A percentile compares a stretch with the other conserved stretches of the same genome.
These are phyloP conservation scores for Penicillium parvum DNA, from an alignment of 495 filamentous ascomycete species.

Conservation along the genomic window DNA sequence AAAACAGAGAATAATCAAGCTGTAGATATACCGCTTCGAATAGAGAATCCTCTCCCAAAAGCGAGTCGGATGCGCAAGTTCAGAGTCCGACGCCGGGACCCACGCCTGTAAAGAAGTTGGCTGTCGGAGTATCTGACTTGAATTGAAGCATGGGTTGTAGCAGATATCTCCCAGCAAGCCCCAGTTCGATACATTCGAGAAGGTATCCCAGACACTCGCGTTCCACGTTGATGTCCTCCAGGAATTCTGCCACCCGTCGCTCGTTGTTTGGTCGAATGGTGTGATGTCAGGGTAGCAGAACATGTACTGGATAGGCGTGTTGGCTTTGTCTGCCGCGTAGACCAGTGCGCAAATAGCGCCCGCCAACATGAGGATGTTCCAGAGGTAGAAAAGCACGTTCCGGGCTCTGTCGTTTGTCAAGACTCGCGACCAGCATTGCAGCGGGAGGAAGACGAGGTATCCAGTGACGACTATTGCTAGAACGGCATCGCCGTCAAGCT, in stretches of 20 bases:
- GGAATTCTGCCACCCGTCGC: slow-evolving; percentile 26
- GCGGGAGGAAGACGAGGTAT: slow-evolving; percentile 35
- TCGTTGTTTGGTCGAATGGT: slow-evolving; percentile 17
- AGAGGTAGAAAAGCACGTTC: slow-evolving; percentile 26
- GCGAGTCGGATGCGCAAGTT: background rate
- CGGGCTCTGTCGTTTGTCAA: slow-evolving; percentile 23
- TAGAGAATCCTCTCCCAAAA: slow-evolving; percentile 24
- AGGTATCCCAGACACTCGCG: slow-evolving; percentile 27
- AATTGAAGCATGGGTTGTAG: slow-evolving; percentile 34
- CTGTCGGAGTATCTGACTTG: slow-evolving; percentile 27
- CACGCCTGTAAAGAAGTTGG: slow-evolving; percentile 12
- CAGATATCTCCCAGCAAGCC: slow-evolving; percentile 23
- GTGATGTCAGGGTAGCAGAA: slow-evolving; percentile 30
- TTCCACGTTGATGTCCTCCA: slow-evolving; percentile 28
- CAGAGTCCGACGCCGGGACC: slow-evolving; percentile 4
- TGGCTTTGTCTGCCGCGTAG: slow-evolving; percentile 13
- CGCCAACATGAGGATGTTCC: slow-evolving; percentile 32
- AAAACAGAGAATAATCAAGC: slow-evolving; percentile 24
- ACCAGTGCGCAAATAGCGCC: slow-evolving; percentile 28
- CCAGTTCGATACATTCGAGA: slow-evolving; percentile 22
- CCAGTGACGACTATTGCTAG: slow-evolving; percentile 36
- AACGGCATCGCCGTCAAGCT: slow-evolving; percentile 33
- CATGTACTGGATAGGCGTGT: slow-evolving; percentile 26
- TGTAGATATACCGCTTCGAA: slow-evolving; percentile 32
- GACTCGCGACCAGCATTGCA: slow-evolving; percentile 33